Evolutionary conservation across 768 basidiomycete genomes (phyloP), one percentile per base, ranked within the genome.

Genomic region (Boletus edulis): DNA sequence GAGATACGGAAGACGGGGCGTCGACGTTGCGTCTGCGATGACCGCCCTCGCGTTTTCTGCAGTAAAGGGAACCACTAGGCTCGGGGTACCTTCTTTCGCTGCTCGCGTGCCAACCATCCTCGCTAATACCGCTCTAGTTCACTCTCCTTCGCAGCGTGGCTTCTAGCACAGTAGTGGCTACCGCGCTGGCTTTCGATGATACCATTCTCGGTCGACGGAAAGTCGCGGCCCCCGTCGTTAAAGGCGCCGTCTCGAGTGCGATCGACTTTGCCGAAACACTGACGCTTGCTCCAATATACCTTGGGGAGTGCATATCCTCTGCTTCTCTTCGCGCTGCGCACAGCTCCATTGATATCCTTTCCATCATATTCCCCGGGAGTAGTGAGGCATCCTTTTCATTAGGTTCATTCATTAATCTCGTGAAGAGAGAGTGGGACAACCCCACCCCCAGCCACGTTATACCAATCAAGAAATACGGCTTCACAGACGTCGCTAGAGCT

Each of bases 361-460:
- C 85, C 11, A 76, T 80, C 39, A 83, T 90, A 59, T 87, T 89
- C 66, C 85, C 86, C 3, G 85, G 86, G 5, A 84, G 83, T 62
- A 85, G 83, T 62, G 91, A 91, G 57, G 85, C 89, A 3, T 86
- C 87, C 17, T 92, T 92, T 69, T 91, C 89, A 2, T 75, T 94
- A 8, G 85, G 82, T 10, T 84, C 88, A 11, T 91, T 93, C 70
- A 86, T 93, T 51, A 79, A 77, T 32, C 82, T 94, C 32, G 89
- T 93, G n/a, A 82, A 82, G 49, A 76, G 86, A 38, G 91, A 94
- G 73, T 88, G 88, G 86, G 76, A 77, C 56, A 75, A 82, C 38
- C 81, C 82, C 43, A 75, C 71, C 8, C 73, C 75, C 14, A 79
- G 79, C 27, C 77, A 79, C 13, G 74, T 75, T 20, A 75, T 83